Percentiles rank a stretch among this genome's conserved stretches.
phyloP scores from a whole-genome alignment of 495 filamentous ascomycete species.

The Thermochaetoides thermophila region DNA sequence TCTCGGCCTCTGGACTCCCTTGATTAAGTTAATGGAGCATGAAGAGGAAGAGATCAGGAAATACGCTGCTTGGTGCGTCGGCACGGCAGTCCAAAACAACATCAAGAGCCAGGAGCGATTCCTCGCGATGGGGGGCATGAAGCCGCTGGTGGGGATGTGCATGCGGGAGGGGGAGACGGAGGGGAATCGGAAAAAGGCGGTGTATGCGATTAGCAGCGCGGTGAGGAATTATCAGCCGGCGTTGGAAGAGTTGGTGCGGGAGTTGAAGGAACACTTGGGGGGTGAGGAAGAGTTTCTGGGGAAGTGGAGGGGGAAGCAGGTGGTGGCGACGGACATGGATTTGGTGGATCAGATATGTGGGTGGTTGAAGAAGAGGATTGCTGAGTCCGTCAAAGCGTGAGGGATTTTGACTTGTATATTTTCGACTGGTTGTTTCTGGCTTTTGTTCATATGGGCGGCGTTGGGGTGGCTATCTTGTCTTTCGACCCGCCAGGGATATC shows the following conservation, averaged over 20 bases:
- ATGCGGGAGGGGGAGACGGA: constrained; percentile 38
- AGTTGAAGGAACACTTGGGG: constrained; percentile 35
- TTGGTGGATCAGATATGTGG: constrained; percentile 10
- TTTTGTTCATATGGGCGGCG: constrained; percentile 21
- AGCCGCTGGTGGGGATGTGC: constrained; percentile 50
- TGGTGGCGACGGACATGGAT: constrained; percentile 40
- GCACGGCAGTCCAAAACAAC: constrained; percentile 95
- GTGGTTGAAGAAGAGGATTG: not conserved
- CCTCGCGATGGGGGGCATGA: constrained; percentile 53
- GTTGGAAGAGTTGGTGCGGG: constrained; percentile 48
- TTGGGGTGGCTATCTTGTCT: constrained; percentile 10
- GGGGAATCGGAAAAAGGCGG: constrained; percentile 65
- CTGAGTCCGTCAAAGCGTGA: not conserved
- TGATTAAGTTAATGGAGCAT: constrained; percentile 51
- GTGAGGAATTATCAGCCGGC: constrained; percentile 78
- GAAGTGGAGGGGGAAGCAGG: constrained; percentile 63
- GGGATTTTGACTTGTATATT: not conserved
- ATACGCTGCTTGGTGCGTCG: constrained; percentile 84
- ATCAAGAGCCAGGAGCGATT: constrained; percentile 63
- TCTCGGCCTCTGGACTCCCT: constrained; percentile 64
- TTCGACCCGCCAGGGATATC: constrained; percentile 1
- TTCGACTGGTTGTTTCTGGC: no score
- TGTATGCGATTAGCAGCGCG: constrained; percentile 71
- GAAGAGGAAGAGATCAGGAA: constrained; percentile 55
- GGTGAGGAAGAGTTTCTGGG: constrained; percentile 44